Evolutionary conservation across 179 eudicot species (phyloP).

Genomic region (Corrigiola litoralis): DNA sequence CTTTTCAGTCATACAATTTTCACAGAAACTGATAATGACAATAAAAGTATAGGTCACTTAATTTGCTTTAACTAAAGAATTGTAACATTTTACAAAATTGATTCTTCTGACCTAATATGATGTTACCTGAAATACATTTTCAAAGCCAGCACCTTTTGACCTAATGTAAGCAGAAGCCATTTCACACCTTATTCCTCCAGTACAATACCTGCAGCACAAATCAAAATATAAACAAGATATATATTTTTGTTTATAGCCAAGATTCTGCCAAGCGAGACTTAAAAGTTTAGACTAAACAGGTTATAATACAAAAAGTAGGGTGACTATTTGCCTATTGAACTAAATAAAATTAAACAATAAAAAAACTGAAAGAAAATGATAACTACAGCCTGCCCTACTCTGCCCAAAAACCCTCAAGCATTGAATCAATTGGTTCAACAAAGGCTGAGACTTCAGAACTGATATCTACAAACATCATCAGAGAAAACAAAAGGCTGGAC

Average conservation of each 20-base stretch:
- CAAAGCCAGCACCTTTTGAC: conserved; percentile 93
- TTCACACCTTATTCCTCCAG: conserved; percentile 98
- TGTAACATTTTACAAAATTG: too few species aligned
- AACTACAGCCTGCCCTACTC: too few species aligned
- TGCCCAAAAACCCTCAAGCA: too few species aligned
- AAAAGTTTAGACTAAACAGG: not conserved
- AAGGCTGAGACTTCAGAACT: not conserved
- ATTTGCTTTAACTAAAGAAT: too few species aligned
- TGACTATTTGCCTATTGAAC: too few species aligned
- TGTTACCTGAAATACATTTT: conserved; percentile 87
- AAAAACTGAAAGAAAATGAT: too few species aligned
- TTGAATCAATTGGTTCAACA: not conserved
- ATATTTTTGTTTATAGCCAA: not conserved
- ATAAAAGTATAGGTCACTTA: too few species aligned
- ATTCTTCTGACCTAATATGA: not conserved
- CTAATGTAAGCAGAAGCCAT: conserved; percentile 96
- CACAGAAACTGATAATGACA: too few species aligned
- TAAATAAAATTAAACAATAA: too few species aligned
- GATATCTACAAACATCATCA: not conserved
- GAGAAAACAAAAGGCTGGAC: too few species aligned
- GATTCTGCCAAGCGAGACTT: not conserved
- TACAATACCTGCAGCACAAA: conserved; percentile 72
- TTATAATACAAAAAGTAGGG: too few species aligned
- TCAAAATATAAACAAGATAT: not conserved
- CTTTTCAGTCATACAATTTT: too few species aligned